phyloP scores from a whole-genome alignment of 345 rosid species.

The Streptanthus diversifolius region DNA sequence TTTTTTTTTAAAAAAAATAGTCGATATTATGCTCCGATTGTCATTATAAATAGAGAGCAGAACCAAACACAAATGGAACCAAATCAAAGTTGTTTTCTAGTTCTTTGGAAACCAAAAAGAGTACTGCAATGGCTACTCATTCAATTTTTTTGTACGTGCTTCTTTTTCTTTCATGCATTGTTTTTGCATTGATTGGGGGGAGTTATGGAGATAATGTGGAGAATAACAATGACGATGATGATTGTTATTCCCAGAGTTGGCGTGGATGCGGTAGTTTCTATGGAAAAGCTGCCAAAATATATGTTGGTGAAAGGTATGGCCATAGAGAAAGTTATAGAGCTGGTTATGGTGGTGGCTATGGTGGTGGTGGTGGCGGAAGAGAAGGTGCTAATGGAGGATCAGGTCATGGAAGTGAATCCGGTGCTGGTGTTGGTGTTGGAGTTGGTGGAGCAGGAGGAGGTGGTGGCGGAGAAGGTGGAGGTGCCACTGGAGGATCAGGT shows the following conservation, averaged over 20 bases:
- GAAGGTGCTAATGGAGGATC: slow-evolving; percentile 1
- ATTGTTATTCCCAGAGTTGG: slow-evolving; percentile 44
- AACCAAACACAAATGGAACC: slow-evolving; percentile 8
- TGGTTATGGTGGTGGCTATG: slow-evolving; percentile 25
- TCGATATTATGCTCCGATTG: not conserved
- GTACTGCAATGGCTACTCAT: slow-evolving; percentile 28
- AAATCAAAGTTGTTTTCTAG: slow-evolving; percentile 24
- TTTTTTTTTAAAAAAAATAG: not conserved
- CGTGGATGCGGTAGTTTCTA: slow-evolving; percentile 50
- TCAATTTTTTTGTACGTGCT: slow-evolving; percentile 15
- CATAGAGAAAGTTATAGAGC: slow-evolving; percentile 29
- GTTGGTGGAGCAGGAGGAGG: slow-evolving; percentile 1
- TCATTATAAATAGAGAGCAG: slow-evolving; percentile 37
- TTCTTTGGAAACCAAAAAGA: slow-evolving; percentile 17
- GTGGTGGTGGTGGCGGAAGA: slow-evolving; percentile 13
- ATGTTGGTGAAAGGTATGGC: slow-evolving; percentile 15
- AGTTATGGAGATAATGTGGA: slow-evolving; percentile 26
- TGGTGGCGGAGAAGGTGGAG: slow-evolving; percentile 30
- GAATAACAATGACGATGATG: slow-evolving; percentile 26
- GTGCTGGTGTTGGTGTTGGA: slow-evolving; percentile 16
- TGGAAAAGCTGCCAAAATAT: slow-evolving; percentile 11
- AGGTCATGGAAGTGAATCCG: slow-evolving; percentile 24
- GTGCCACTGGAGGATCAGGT: slow-evolving; percentile 30
- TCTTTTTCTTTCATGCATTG: slow-evolving; percentile 35
- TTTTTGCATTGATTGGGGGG: slow-evolving; percentile 20